A percentile compares a stretch with the other conserved stretches of the same genome.
Conservation (phyloP, 176 grass and related monocot species). For the Eragrostis nindensis region DNA sequence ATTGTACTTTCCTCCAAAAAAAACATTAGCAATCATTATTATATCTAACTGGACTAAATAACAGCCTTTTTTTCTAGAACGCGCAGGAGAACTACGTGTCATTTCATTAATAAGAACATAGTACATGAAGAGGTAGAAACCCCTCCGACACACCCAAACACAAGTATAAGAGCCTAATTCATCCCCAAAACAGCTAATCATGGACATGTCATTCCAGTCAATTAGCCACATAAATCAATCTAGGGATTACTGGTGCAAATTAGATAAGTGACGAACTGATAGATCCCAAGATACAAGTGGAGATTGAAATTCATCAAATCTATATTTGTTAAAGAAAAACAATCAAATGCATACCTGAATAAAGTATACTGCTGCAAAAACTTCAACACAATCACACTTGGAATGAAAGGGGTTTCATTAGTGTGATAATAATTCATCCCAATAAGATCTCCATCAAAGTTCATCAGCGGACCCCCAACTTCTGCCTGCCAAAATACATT, state of each 20-base stretch:
- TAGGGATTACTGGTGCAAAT: not conserved
- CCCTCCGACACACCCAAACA: too few species aligned
- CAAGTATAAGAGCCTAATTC: not conserved
- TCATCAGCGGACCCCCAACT: conserved; percentile 33
- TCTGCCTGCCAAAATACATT: conserved; percentile 6
- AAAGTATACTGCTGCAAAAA: conserved; percentile 28
- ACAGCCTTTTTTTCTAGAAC: not conserved
- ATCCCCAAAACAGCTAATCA: not conserved
- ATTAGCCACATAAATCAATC: not conserved
- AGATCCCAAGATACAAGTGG: not conserved
- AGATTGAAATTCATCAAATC: not conserved
- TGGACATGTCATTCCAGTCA: not conserved
- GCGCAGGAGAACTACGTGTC: too few species aligned
- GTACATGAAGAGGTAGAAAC: too few species aligned
- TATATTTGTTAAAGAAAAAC: not conserved
- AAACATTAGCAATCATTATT: not conserved
- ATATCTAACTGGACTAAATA: not conserved
- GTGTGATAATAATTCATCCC: conserved; percentile 28
- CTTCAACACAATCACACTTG: conserved; percentile 40
- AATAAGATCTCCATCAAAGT: conserved; percentile 29
- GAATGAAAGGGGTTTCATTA: conserved; percentile 36
- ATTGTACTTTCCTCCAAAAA: too few species aligned
- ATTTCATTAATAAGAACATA: too few species aligned
- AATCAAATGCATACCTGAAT: not conserved
- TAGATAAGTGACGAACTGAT: not conserved